Conservation (phyloP, 805 yeast species). For the Candida montana region DNA sequence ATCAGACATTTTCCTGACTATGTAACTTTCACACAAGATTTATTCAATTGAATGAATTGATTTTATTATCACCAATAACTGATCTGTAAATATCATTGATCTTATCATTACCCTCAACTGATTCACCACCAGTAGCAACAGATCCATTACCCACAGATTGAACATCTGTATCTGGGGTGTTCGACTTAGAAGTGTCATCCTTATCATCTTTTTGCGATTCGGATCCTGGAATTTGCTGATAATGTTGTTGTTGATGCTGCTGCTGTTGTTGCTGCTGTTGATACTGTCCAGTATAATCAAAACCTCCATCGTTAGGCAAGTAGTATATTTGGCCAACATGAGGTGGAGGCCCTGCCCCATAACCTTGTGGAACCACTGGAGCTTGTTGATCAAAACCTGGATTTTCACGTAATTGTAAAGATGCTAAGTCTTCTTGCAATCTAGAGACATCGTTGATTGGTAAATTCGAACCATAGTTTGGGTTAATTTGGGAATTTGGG, state of each 20-base stretch:
- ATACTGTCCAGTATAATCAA: slow-evolving; percentile 8
- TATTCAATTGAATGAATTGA: slow-evolving; percentile 17
- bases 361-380: slow-evolving; percentile 2
- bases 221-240: slow-evolving; percentile 9
- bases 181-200: background rate
- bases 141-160: slow-evolving; percentile 1
- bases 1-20: too few species aligned
- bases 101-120: slow-evolving; percentile 12
- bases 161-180: slow-evolving; percentile 2
- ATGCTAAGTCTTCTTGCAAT: slow-evolving; percentile 6
- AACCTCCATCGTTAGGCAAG: slow-evolving; percentile 14
- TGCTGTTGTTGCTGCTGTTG: too few species aligned
- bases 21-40: too few species aligned
- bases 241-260: too few species aligned
- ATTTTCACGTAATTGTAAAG: slow-evolving; percentile 6
- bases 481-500: slow-evolving; percentile 3
- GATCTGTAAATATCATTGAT: slow-evolving; percentile 25
- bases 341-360: slow-evolving; percentile 5
- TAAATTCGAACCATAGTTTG: slow-evolving; percentile 3
- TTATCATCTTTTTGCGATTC: background rate
- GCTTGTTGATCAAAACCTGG: slow-evolving; percentile 10
- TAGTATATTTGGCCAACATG: slow-evolving; percentile 18
- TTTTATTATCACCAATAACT: slow-evolving; percentile 20
- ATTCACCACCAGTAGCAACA: background rate
- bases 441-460: slow-evolving; percentile 7